These are phyloP conservation scores for Phytophthora sp. DNA, from an alignment of 352 stramenopile species.

Conservation along the genomic window DNA sequence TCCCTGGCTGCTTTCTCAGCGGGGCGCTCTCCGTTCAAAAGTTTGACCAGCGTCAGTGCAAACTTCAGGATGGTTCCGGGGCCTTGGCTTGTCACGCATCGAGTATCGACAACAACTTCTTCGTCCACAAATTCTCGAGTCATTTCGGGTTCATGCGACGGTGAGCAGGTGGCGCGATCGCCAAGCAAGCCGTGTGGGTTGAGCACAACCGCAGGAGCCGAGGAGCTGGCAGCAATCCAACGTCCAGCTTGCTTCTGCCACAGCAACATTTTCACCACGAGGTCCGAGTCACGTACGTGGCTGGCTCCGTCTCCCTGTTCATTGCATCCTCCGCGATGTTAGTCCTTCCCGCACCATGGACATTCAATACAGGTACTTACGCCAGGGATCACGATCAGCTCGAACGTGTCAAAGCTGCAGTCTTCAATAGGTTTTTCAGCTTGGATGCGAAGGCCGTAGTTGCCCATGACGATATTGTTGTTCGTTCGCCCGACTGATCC, in stretches of 20 bases:
- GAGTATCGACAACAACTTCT: constrained; percentile 61
- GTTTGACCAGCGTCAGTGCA: constrained; percentile 54
- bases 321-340: background rate
- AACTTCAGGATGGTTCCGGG: constrained; percentile 56
- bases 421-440: constrained; percentile 71
- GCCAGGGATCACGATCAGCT: constrained; percentile 76
- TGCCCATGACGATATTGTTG: constrained; percentile 67
- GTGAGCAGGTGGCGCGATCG: constrained; percentile 59
- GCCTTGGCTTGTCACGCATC: constrained; percentile 70
- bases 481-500: constrained; percentile 58
- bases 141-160: constrained; percentile 48
- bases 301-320: constrained; percentile 49
- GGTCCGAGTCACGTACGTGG: constrained; percentile 57
- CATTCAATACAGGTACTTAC: constrained; percentile 29
- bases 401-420: constrained; percentile 64
- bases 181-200: constrained; percentile 49
- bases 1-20: constrained; percentile 47
- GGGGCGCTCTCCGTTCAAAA: constrained; percentile 54
- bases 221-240: constrained; percentile 62
- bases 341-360: background rate
- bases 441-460: constrained; percentile 66
- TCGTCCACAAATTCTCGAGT: constrained; percentile 50
- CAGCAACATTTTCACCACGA: constrained; percentile 70
- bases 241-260: constrained; percentile 54
- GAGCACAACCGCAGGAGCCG: constrained; percentile 54